These are phyloP conservation scores for Eimeria necatrix DNA, from an alignment of 169 alveolate species.

Conservation along the genomic window DNA sequence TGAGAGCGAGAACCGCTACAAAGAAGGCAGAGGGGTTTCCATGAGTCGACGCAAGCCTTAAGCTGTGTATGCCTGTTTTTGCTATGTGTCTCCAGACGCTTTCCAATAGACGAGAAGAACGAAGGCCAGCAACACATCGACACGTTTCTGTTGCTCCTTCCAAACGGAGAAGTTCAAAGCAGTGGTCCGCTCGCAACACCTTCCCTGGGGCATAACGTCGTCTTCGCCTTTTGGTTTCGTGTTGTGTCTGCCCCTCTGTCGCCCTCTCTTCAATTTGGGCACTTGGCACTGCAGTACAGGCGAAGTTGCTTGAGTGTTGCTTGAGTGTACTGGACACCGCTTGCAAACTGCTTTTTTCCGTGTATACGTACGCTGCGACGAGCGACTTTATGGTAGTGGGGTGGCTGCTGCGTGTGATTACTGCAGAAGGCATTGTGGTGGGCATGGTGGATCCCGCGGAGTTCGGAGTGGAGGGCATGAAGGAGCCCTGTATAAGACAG, in stretches of 20 bases:
- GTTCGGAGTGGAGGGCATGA: not conserved
- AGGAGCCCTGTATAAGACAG: slow-evolving; percentile 1
- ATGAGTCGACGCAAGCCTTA: too few relatives aligned
- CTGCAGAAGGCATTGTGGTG: slow-evolving; percentile 57
- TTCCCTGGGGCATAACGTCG: not conserved
- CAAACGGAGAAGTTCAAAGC: slow-evolving; percentile 48
- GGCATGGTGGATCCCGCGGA: slow-evolving; percentile 35
- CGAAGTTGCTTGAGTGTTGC: too few relatives aligned
- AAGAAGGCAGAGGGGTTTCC: too few relatives aligned
- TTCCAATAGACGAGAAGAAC: slow-evolving; percentile 54
- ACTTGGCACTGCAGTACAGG: too few relatives aligned
- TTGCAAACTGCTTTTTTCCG: too few relatives aligned
- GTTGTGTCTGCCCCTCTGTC: too few relatives aligned
- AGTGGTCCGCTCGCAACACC: slow-evolving; percentile 18
- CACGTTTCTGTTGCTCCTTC: slow-evolving; percentile 43
- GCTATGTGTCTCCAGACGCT: not conserved
- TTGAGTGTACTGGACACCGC: too few relatives aligned
- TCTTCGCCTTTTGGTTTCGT: not conserved
- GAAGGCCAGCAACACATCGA: not conserved
- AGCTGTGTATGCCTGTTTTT: not conserved
- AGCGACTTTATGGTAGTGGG: not conserved
- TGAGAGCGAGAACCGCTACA: too few relatives aligned
- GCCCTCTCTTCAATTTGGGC: too few relatives aligned
- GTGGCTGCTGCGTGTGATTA: not conserved
- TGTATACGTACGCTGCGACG: too few relatives aligned